Base-by-base conservation (phyloP, 805 yeast species). In the Cyberlindnera mycetangii region DNA sequence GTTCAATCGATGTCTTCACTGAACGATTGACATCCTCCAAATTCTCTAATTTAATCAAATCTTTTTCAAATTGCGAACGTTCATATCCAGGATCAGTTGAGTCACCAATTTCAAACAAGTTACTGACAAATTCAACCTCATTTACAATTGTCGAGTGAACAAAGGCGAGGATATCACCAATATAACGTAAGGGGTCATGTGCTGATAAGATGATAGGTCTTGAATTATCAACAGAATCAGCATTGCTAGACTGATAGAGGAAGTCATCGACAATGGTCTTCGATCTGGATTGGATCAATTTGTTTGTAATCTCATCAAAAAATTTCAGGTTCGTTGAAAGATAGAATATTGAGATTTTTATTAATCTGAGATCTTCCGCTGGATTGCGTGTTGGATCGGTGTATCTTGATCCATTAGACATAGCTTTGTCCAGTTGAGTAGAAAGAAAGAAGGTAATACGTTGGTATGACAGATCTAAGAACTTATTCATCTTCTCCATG, bases 121-220 rank as follows among this genome's bases (percentile, higher is more conserved):
- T 72, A 8, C 73, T 72, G 20, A 92, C 73, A 24, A 83, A 72
- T 58, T 93, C 99, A 32, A 81, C 74, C 62, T 93, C 99, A 64
- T 88, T 87, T 4, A 89, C 95, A 24, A 89, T 81, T 5, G 87
- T 74, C 2, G 90, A 78, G 60, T 93, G 97, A 2, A 89, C 74
- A 69, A 85, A 86, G 0, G 98, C 98, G 31, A 93, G 67, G 25
- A 93, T 73, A 60, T 89, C 97, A 20, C 97, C 95, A 15, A 88
- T 70, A 51, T 82, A 90, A 44, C 96, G 71, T 20, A 81, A 70
- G 1, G 97, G 86, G 60, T 92, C 96, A 60, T 85, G 85, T 0
- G 86, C 83, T 8, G 83, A 76, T 35, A 83, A 65, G 24, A 79
- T 74, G 18, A 88, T 70, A 1, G 89, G 85, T 44, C 67, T 65